These are phyloP conservation scores for Xylariales sp. DNA, from an alignment of 2,329 filamentous ascomycete genomes.

Conservation along the genomic window DNA sequence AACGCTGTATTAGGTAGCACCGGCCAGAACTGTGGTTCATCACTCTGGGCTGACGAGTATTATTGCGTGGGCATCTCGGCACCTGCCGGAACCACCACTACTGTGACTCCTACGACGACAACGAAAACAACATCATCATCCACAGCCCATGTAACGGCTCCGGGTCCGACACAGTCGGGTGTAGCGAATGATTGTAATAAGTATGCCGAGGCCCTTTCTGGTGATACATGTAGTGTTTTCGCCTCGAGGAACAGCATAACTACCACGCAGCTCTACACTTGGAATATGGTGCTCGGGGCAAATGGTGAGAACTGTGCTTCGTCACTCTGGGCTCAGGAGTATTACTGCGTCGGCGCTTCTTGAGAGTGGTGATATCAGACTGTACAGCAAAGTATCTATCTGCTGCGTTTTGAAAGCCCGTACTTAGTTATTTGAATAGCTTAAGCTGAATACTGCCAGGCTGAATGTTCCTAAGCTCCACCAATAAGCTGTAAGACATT, in stretches of 20 bases:
- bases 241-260: conserved; percentile 4
- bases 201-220: conserved; percentile 18
- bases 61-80: conserved; percentile 17
- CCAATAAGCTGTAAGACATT: too few relatives aligned
- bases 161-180: conserved; percentile 22
- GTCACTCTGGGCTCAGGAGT: conserved; percentile 17
- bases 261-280: conserved; percentile 1
- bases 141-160: conserved; percentile 7
- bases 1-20: conserved; percentile 15
- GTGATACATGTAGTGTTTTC: conserved; percentile 18
- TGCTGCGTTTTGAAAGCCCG: too few relatives aligned
- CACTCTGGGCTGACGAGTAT: conserved; percentile 19
- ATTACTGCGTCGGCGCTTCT: conserved; percentile 19
- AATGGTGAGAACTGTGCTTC: conserved; percentile 20
- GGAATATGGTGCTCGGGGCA: conserved; percentile 14
- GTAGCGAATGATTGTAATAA: conserved; percentile 23
- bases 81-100: not conserved
- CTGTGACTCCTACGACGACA: not conserved
- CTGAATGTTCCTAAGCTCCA: too few relatives aligned
- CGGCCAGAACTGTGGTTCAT: conserved; percentile 21
- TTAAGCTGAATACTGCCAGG: too few relatives aligned
- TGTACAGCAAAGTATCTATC: too few relatives aligned
- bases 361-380: too few relatives aligned
- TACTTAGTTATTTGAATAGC: too few relatives aligned
- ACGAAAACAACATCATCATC: not conserved